Evolutionary conservation across 257 asterid species (phyloP).

Genomic region (Nemophila menziesii): DNA sequence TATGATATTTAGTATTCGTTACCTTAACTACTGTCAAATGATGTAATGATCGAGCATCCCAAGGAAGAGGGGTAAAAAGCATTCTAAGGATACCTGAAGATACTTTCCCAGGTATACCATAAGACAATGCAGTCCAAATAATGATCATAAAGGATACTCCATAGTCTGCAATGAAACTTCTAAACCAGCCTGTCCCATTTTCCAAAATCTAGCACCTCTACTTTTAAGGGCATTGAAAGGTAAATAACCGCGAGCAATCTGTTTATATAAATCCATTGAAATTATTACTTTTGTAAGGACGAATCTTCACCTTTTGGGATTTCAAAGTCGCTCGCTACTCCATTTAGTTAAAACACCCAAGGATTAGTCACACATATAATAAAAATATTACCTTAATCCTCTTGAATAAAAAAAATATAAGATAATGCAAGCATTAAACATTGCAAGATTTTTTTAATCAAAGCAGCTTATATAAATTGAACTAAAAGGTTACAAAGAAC

Average conservation of each 20-base stretch:
- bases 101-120: slow-evolving; percentile 17
- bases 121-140: slow-evolving; percentile 33
- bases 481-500: too few species aligned
- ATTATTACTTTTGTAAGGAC: slow-evolving; percentile 19
- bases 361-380: too few species aligned
- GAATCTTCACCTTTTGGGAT: slow-evolving; percentile 29
- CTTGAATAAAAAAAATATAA: too few species aligned
- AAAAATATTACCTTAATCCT: too few species aligned
- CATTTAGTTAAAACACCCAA: too few species aligned
- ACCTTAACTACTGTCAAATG: slow-evolving; percentile 55
- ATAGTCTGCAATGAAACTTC: slow-evolving; percentile 48
- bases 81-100: slow-evolving; percentile 39
- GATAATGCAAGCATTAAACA: too few species aligned
- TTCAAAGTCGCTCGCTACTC: slow-evolving; percentile 33
- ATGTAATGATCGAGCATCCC: slow-evolving; percentile 31
- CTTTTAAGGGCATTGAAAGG: slow-evolving; percentile 30
- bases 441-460: too few species aligned
- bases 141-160: slow-evolving; percentile 46
- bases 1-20: background rate
- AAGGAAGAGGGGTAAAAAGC: slow-evolving; percentile 31
- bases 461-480: too few species aligned
- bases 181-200: slow-evolving; percentile 25
- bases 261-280: slow-evolving; percentile 39
- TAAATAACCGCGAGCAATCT: slow-evolving; percentile 40
- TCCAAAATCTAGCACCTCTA: slow-evolving; percentile 46